Evolutionary conservation across 1,284 basidiomycete species (phyloP).

Genomic region (Pholiota adiposa): DNA sequence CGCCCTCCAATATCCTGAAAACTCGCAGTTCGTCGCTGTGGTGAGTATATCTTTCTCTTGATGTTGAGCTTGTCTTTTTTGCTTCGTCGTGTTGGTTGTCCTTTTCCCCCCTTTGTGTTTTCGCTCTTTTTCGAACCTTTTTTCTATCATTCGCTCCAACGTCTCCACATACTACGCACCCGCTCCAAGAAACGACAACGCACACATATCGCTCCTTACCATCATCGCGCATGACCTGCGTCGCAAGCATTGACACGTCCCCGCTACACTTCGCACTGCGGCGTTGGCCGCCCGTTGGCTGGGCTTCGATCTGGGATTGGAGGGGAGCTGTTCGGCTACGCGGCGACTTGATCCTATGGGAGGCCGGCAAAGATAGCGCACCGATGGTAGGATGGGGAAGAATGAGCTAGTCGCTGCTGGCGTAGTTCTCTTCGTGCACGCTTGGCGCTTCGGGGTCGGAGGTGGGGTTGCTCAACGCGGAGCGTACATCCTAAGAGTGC

Average conservation of each 20-base stretch:
- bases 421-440: too few species aligned
- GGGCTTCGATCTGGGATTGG: not conserved
- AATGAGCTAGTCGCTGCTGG: too few species aligned
- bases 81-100: not conserved
- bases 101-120: not conserved
- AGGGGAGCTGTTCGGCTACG: not conserved
- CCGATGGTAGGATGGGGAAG: too few species aligned
- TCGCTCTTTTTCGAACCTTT: too few species aligned
- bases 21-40: constrained; percentile 75
- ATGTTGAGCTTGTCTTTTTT: too few species aligned
- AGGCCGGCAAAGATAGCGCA: too few species aligned
- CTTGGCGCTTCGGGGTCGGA: too few species aligned
- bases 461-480: too few species aligned
- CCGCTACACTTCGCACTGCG: not conserved
- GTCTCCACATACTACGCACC: not conserved
- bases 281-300: not conserved
- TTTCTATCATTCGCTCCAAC: too few species aligned
- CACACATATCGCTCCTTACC: not conserved
- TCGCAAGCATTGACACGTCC: too few species aligned
- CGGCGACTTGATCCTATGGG: not conserved
- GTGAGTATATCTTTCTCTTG: constrained; percentile 47
- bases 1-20: constrained; percentile 64
- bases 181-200: not conserved
- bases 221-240: not conserved
- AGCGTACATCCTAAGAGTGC: too few species aligned